phyloP scores from a whole-genome alignment of 345 rosid genomes.

The Euclidium syriacum region DNA sequence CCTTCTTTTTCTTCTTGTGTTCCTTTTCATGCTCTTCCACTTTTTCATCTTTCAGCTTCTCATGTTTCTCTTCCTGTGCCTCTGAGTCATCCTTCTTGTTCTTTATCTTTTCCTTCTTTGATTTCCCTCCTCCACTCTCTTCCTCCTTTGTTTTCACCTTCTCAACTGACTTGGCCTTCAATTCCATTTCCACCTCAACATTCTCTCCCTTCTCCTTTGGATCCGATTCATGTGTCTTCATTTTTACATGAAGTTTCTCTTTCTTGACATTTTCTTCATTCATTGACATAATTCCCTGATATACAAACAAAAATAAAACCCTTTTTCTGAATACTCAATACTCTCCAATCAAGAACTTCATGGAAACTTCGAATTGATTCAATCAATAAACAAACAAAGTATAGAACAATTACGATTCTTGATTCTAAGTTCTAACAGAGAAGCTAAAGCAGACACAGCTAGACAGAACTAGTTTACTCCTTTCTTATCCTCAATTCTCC shows the following conservation, averaged over 20 bases:
- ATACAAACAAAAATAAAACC: not conserved
- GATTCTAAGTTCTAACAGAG: too few species aligned
- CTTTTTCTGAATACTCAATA: not conserved
- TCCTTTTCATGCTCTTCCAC: not conserved
- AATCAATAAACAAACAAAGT: not conserved
- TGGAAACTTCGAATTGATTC: not conserved
- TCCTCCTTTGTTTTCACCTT: constrained; percentile 40
- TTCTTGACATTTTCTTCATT: constrained; percentile 38
- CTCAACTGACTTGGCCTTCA: constrained; percentile 54
- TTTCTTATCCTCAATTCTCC: not conserved
- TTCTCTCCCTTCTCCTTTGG: constrained; percentile 30
- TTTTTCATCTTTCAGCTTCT: not conserved
- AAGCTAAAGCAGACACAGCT: too few species aligned
- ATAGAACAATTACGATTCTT: too few species aligned
- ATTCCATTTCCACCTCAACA: constrained; percentile 44
- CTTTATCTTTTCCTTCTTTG: constrained; percentile 24
- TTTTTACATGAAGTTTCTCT: constrained; percentile 50
- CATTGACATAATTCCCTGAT: constrained; percentile 16
- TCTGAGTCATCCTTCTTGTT: not conserved
- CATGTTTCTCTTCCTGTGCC: constrained; percentile 9
- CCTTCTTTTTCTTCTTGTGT: constrained; percentile 3
- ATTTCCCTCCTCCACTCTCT: constrained; percentile 21
- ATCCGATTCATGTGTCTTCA: constrained; percentile 43
- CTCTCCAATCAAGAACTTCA: not conserved
- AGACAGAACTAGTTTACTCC: not conserved